Base-by-base conservation (phyloP, 2,329 filamentous ascomycete genomes). In the Monascus ruber region DNA sequence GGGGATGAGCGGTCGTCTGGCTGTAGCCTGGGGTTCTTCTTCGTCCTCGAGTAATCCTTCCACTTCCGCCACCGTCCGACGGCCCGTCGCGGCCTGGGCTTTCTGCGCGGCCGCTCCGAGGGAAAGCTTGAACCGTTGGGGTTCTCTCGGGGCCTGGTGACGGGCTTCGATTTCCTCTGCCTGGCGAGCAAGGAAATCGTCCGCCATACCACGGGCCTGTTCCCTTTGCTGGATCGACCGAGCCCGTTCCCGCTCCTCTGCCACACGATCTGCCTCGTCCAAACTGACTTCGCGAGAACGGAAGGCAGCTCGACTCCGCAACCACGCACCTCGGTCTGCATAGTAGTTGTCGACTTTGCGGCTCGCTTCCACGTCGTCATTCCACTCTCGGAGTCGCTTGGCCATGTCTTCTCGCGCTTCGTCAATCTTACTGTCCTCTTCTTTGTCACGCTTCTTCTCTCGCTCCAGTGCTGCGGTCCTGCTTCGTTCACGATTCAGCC, bases 21-120 rank as follows among this genome's bases (percentile, higher is more conserved):
- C 76, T 24, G 74, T 73, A 36, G 72, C 68, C 36, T 83, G 76
- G n/a, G 70, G 69, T 46, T 91, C 84, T 56, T 96, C 91, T 62
- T 96, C 91, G 62, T 96, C 88, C 65, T 96, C 91, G 47, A 98
- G 71, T 1, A 98, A 71, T 27, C 86, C 86, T 68, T 96, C 91
- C 40, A 98, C 85, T 58, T 98, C 91, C 41, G 87, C 87, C 45
- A 94, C 81, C 0, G 86, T 94, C 44, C 87, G 82, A 43, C 85
- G 76, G 42, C 76, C 71, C 36, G 70, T 69, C 11, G 67, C 65
- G 5, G 72, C 71, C 39, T 76, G 73, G 10, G 72, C 73, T 54
- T 77, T 86, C 59, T 93, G 86, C 0, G 86, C 85, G 0, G 88
- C 85, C 1, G 86, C 86, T 39, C 88, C 88, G 25, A 96, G 80